Percentiles rank a stretch among this genome's conserved stretches.
Conservation (phyloP, 768 basidiomycete species). For the Tulasnella sp. region DNA sequence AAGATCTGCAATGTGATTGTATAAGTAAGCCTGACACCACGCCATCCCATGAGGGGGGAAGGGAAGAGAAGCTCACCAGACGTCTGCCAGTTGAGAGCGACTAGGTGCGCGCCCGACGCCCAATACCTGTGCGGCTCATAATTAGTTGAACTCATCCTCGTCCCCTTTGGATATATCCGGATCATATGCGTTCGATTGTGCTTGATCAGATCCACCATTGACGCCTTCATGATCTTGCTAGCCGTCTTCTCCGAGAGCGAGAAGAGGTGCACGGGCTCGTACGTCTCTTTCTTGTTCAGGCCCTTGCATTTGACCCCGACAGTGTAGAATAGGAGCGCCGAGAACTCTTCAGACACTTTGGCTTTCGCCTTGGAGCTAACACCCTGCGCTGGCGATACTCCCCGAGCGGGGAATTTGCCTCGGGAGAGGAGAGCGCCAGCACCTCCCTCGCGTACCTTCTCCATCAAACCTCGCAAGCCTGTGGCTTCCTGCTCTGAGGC, state of each 20-base stretch:
- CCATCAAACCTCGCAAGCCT: background rate
- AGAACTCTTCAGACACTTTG: slow-evolving; percentile 66
- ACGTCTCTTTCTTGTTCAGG: slow-evolving; percentile 73
- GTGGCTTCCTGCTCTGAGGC: too few relatives aligned
- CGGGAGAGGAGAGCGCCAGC: background rate
- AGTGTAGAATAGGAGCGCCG: slow-evolving; percentile 78
- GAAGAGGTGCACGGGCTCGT: slow-evolving; percentile 82
- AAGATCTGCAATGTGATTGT: slow-evolving; percentile 42
- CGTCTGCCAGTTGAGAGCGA: slow-evolving; percentile 97
- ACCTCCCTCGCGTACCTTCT: background rate
- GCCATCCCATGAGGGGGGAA: background rate
- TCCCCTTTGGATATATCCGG: slow-evolving; percentile 78
- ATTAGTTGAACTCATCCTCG: slow-evolving; percentile 70
- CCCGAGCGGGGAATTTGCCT: too few relatives aligned
- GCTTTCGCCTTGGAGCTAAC: slow-evolving; percentile 30
- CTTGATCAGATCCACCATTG: slow-evolving; percentile 63
- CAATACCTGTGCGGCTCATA: slow-evolving; percentile 84
- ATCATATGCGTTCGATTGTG: slow-evolving; percentile 78
- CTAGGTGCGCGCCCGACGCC: slow-evolving; percentile 79
- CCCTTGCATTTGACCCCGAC: slow-evolving; percentile 92
- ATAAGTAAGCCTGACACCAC: slow-evolving; percentile 9
- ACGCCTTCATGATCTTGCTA: slow-evolving; percentile 60
- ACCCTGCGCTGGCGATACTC: too few relatives aligned
- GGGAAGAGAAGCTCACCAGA: slow-evolving; percentile 48
- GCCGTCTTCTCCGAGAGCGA: slow-evolving; percentile 80